These are phyloP conservation scores for Polyporus arcularius DNA, from an alignment of 768 basidiomycete genomes.

Conservation along the genomic window DNA sequence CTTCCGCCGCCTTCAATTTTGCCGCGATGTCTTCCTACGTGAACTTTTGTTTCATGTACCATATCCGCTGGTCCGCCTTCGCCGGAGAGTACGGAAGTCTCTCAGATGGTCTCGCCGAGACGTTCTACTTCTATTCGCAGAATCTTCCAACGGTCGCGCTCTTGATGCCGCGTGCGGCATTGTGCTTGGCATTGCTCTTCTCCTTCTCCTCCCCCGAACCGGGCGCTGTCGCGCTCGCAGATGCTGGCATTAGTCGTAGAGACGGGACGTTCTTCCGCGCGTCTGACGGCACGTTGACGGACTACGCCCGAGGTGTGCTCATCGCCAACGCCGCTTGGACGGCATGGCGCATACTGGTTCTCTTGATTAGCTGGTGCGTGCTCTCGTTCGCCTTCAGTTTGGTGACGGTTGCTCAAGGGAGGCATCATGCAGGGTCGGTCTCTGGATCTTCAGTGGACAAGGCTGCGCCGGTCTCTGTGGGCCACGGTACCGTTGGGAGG, in stretches of 20 bases:
- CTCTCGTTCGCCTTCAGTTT: not conserved
- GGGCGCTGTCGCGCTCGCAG: slow-evolving; percentile 46
- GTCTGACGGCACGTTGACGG: slow-evolving; percentile 64
- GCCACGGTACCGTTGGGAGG: slow-evolving; percentile 83
- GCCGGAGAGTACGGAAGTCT: slow-evolving; percentile 47
- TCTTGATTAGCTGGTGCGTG: slow-evolving; percentile 70
- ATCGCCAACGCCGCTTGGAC: slow-evolving; percentile 83
- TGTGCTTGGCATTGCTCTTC: slow-evolving; percentile 73
- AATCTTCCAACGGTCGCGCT: slow-evolving; percentile 80
- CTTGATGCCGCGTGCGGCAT: slow-evolving; percentile 81
- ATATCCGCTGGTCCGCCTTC: slow-evolving; percentile 76
- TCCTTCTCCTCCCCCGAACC: slow-evolving; percentile 55
- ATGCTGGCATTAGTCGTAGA: slow-evolving; percentile 50
- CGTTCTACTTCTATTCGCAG: slow-evolving; percentile 82
- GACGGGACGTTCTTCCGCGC: slow-evolving; percentile 76
- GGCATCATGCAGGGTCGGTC: slow-evolving; percentile 54
- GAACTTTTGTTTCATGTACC: slow-evolving; percentile 81
- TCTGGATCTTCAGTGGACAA: slow-evolving; percentile 79
- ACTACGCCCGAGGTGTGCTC: slow-evolving; percentile 78
- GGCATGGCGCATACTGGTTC: slow-evolving; percentile 69
- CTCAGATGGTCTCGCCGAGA: slow-evolving; percentile 74
- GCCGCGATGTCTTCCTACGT: slow-evolving; percentile 79
- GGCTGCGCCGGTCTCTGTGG: slow-evolving; percentile 83
- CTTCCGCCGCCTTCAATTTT: slow-evolving; percentile 73
- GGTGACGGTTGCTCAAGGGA: not conserved